phyloP scores from a whole-genome alignment of 2,329 filamentous ascomycete genomes.

The Biscogniauxia marginata region DNA sequence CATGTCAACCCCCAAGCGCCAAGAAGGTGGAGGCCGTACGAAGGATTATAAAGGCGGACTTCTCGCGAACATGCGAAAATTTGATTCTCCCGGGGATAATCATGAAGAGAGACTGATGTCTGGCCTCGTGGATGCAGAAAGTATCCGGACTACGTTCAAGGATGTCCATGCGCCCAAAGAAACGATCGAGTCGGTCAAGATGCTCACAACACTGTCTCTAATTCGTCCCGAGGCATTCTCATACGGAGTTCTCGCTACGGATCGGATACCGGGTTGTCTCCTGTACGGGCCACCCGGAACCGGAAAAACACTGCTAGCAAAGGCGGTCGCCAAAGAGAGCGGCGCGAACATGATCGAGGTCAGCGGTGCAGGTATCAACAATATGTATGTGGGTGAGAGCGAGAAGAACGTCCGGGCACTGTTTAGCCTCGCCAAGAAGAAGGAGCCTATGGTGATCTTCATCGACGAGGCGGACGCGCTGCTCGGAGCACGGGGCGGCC shows the following conservation, averaged over 20 bases:
- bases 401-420: slow-evolving; percentile 95
- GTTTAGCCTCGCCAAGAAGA: slow-evolving; percentile 86
- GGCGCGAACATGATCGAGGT: slow-evolving; percentile 80
- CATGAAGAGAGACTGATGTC: slow-evolving; percentile 81
- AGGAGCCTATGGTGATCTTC: slow-evolving; percentile 90
- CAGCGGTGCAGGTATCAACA: slow-evolving; percentile 86
- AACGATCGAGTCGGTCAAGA: slow-evolving; percentile 84
- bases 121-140: slow-evolving; percentile 77
- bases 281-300: slow-evolving; percentile 86
- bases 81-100: slow-evolving; percentile 54
- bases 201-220: slow-evolving; percentile 83
- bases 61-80: slow-evolving; percentile 20
- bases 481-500: slow-evolving; percentile 71
- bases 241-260: slow-evolving; percentile 88
- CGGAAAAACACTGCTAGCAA: slow-evolving; percentile 68
- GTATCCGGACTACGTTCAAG: slow-evolving; percentile 82
- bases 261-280: slow-evolving; percentile 86
- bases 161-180: slow-evolving; percentile 81
- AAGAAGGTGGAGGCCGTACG: not conserved
- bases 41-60: not conserved
- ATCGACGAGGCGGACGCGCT: slow-evolving; percentile 96
- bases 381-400: slow-evolving; percentile 94
- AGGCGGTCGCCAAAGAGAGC: slow-evolving; percentile 66
- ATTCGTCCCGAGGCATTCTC: slow-evolving; percentile 90
- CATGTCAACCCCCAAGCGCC: not conserved